Conservation (phyloP, 805 yeast species). For the Hanseniaspora occidentalis region DNA sequence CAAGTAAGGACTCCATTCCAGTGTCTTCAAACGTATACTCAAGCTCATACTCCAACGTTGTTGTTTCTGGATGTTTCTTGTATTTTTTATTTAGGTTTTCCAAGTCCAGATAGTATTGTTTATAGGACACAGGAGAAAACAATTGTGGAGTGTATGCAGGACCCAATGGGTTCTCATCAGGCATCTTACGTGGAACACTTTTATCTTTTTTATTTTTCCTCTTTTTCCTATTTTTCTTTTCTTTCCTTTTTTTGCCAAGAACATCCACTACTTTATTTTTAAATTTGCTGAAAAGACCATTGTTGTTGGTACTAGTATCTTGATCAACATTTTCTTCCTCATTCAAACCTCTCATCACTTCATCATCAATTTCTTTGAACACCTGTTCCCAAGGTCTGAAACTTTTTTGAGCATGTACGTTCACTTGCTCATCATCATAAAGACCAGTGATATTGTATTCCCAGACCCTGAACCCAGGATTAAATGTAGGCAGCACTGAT, state of each 20-base stretch:
- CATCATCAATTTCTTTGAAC: slow-evolving; percentile 35
- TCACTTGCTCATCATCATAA: slow-evolving; percentile 19
- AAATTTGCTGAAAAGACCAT: too few species aligned
- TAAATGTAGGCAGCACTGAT: slow-evolving; percentile 74
- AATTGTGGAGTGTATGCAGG: slow-evolving; percentile 66
- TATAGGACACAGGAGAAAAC: slow-evolving; percentile 60
- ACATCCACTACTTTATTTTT: too few species aligned
- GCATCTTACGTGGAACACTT: slow-evolving; percentile 51
- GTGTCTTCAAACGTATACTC: slow-evolving; percentile 66
- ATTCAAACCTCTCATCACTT: slow-evolving; percentile 4
- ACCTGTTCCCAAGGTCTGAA: slow-evolving; percentile 56
- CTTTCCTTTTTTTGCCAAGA: too few species aligned
- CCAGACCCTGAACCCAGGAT: slow-evolving; percentile 76
- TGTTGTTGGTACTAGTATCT: too few species aligned
- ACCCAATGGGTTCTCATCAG: slow-evolving; percentile 41
- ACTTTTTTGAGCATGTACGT: too few species aligned
- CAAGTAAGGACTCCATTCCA: slow-evolving; percentile 41
- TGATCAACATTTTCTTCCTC: slow-evolving; percentile 2
- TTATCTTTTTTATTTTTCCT: slow-evolving; percentile 32
- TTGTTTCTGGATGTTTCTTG: slow-evolving; percentile 35
- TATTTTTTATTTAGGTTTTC: slow-evolving; percentile 30
- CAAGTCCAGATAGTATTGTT: slow-evolving; percentile 65
- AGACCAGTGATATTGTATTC: slow-evolving; percentile 65
- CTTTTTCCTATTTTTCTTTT: slow-evolving; percentile 13
- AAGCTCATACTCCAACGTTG: slow-evolving; percentile 43